These are phyloP conservation scores for Rosa lucieae DNA, from an alignment of 306 rosid species.

Conservation along the genomic window DNA sequence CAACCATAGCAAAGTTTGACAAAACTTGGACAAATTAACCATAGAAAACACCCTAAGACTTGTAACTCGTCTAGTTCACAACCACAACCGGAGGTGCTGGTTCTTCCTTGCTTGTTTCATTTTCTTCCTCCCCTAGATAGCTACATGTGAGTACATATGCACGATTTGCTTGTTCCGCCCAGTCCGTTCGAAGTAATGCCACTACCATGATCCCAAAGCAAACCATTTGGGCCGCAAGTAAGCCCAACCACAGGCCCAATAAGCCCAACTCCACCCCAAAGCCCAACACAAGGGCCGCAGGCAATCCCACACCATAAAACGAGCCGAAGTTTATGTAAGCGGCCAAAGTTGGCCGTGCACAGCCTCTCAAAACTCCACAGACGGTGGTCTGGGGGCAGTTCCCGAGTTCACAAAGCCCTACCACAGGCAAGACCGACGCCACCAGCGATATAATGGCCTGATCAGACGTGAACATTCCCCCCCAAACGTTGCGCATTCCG, in stretches of 20 bases:
- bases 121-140: background rate
- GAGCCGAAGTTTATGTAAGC: constrained; percentile 29
- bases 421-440: constrained; percentile 23
- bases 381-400: constrained; percentile 47
- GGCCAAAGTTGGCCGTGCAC: constrained; percentile 37
- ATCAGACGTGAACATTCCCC: constrained; percentile 31
- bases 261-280: constrained; percentile 26
- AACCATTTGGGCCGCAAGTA: constrained; percentile 28
- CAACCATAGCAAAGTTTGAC: background rate
- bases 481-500: constrained; percentile 26
- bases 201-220: constrained; percentile 26
- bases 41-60: background rate
- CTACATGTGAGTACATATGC: constrained; percentile 12
- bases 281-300: constrained; percentile 18
- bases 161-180: constrained; percentile 33
- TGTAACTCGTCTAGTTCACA: background rate
- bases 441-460: constrained; percentile 14
- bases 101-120: background rate
- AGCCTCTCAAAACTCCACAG: constrained; percentile 44
- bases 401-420: constrained; percentile 49
- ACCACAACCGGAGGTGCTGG: background rate
- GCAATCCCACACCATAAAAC: constrained; percentile 37
- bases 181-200: constrained; percentile 26
- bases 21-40: background rate
- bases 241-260: constrained; percentile 36